These are phyloP conservation scores for Trichoderma sp. DNA, from an alignment of 2,329 filamentous ascomycete genomes.

Conservation along the genomic window DNA sequence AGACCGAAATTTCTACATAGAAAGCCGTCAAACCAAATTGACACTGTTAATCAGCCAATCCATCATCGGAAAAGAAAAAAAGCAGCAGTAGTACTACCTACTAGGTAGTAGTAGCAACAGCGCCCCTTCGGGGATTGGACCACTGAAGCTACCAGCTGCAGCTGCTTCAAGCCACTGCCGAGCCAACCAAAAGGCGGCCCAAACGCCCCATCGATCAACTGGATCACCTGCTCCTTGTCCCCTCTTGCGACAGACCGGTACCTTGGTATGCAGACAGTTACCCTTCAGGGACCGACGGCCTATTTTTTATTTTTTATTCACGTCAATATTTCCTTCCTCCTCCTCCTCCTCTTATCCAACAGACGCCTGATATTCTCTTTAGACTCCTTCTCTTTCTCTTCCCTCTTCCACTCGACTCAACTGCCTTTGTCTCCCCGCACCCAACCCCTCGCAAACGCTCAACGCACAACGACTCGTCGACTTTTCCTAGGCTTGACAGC, in stretches of 20 bases:
- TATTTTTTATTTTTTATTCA: neutral
- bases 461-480: neutral
- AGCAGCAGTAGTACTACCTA: too few relatives aligned
- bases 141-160: neutral
- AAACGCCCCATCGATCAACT: constrained; percentile 5
- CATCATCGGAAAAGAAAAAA: neutral
- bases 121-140: neutral
- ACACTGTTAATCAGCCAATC: neutral
- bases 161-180: constrained; percentile 1
- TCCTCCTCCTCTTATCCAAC: neutral
- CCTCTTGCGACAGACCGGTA: neutral
- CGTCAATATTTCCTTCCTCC: neutral
- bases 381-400: neutral
- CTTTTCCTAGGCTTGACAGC: neutral
- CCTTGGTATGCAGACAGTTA: neutral
- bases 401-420: neutral
- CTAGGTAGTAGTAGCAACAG: neutral
- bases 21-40: neutral
- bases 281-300: constrained; percentile 16
- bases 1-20: neutral
- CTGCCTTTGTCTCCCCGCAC: neutral
- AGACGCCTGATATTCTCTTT: neutral
- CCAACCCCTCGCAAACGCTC: neutral
- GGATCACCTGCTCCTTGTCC: constrained; percentile 16
- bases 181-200: neutral